Percentiles rank a stretch among this genome's conserved stretches.
phyloP scores from a whole-genome alignment of 768 basidiomycete species.

The Asterophora parasitica region DNA sequence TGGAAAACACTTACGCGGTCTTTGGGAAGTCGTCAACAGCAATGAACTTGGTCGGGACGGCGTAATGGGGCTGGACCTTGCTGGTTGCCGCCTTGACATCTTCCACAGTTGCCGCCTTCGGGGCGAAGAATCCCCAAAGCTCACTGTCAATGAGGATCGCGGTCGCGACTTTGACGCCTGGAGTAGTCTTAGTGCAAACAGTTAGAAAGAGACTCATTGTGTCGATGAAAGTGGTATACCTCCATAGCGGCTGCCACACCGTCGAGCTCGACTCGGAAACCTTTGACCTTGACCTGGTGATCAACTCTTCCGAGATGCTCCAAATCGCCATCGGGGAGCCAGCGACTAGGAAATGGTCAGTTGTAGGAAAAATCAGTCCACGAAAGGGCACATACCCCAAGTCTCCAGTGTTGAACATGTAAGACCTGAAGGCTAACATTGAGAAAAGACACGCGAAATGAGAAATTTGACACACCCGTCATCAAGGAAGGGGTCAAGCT shows the following conservation, averaged over 20 bases:
- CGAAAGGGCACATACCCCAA: conserved; percentile 32
- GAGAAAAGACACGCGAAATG: neutral
- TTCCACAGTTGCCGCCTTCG: conserved; percentile 29
- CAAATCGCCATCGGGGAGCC: conserved; percentile 47
- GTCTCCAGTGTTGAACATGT: conserved; percentile 64
- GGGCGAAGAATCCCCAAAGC: conserved; percentile 55
- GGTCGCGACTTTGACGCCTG: conserved; percentile 36
- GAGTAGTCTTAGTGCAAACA: conserved; percentile 1
- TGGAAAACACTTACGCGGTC: conserved; percentile 36
- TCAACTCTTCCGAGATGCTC: conserved; percentile 55
- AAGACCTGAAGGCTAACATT: conserved; percentile 16
- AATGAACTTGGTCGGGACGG: conserved; percentile 44
- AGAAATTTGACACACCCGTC: conserved; percentile 35
- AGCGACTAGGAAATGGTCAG: conserved; percentile 29
- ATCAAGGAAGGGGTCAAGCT: conserved; percentile 43
- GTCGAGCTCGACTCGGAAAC: conserved; percentile 60
- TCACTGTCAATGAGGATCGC: conserved; percentile 48
- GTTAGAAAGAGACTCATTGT: neutral
- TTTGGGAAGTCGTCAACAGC: conserved; percentile 43
- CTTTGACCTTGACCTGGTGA: conserved; percentile 62
- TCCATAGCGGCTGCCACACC: conserved; percentile 57
- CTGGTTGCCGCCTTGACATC: conserved; percentile 38
- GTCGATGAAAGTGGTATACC: conserved; percentile 22
- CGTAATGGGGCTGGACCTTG: conserved; percentile 54
- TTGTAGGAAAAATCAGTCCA: neutral